Conservation (phyloP, 208 protist genomes). For the Strigomonas galati region DNA sequence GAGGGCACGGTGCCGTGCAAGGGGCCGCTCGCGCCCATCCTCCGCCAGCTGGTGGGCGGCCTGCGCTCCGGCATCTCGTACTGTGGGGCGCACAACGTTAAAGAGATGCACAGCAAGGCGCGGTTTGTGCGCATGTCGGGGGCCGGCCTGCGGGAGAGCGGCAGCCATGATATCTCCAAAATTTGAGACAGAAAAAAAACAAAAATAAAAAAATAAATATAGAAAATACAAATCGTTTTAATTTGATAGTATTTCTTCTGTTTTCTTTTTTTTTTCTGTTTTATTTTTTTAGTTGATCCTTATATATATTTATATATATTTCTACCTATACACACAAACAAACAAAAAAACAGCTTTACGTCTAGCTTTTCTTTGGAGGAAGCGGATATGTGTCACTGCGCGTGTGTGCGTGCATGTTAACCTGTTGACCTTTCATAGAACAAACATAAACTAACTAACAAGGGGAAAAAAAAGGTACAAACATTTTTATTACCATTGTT, state of each 20-base stretch:
- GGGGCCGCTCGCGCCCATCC: constrained; percentile 69
- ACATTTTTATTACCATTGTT: neutral
- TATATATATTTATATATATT: neutral
- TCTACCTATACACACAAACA: constrained; percentile 3
- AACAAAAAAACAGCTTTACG: neutral
- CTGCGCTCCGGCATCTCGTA: constrained; percentile 90
- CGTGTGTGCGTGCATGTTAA: neutral
- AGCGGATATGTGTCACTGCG: neutral
- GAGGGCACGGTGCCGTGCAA: constrained; percentile 87
- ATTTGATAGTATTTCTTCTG: neutral
- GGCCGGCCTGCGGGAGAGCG: constrained; percentile 79
- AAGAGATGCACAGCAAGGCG: constrained; percentile 79
- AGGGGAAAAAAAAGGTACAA: neutral
- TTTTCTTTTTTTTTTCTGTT: neutral
- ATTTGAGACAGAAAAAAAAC: neutral
- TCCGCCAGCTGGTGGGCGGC: constrained; percentile 86
- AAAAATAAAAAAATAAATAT: neutral
- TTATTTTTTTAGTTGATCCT: neutral
- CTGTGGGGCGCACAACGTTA: constrained; percentile 70
- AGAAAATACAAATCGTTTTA: neutral
- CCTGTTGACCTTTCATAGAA: neutral
- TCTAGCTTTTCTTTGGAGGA: neutral
- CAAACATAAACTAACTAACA: neutral
- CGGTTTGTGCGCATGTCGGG: constrained; percentile 83
- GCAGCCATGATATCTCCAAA: constrained; percentile 88